Evolutionary conservation across 2,329 filamentous ascomycete species (phyloP).

Genomic region (Aspergillus proliferans): DNA sequence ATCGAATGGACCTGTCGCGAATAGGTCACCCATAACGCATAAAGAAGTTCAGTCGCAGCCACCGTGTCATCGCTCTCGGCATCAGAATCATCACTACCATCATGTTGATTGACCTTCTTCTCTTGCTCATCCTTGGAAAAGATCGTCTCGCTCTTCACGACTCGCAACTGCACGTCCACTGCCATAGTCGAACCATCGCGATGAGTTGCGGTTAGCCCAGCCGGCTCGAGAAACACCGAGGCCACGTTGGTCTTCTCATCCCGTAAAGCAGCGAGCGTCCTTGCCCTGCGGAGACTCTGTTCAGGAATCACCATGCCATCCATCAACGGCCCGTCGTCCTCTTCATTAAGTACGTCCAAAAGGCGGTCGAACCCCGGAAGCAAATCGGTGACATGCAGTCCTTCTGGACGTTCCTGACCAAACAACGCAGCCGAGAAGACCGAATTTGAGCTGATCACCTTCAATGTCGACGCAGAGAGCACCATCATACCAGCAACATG

Average conservation of each 20-base stretch:
- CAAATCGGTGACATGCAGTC: constrained; percentile 69
- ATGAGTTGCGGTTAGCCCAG: constrained; percentile 78
- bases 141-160: constrained; percentile 80
- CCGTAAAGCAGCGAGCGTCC: constrained; percentile 73
- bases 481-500: constrained; percentile 97
- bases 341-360: constrained; percentile 71
- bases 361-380: constrained; percentile 85
- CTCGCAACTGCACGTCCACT: constrained; percentile 92
- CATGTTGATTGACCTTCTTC: constrained; percentile 58
- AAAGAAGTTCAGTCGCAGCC: constrained; percentile 72
- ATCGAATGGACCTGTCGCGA: constrained; percentile 83
- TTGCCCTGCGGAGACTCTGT: constrained; percentile 86
- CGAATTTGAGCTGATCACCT: constrained; percentile 86
- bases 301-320: constrained; percentile 98
- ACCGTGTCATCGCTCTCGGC: constrained; percentile 28
- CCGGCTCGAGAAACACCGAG: constrained; percentile 72
- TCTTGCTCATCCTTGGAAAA: constrained; percentile 54
- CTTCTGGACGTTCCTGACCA: constrained; percentile 77
- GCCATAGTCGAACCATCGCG: constrained; percentile 87
- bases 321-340: constrained; percentile 73
- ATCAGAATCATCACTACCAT: constrained; percentile 39
- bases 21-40: constrained; percentile 95
- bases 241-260: constrained; percentile 75
- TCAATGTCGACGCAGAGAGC: constrained; percentile 68
- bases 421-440: constrained; percentile 92